These are phyloP conservation scores for Arachis stenosperma DNA, from an alignment of 306 rosid genomes.

Conservation along the genomic window DNA sequence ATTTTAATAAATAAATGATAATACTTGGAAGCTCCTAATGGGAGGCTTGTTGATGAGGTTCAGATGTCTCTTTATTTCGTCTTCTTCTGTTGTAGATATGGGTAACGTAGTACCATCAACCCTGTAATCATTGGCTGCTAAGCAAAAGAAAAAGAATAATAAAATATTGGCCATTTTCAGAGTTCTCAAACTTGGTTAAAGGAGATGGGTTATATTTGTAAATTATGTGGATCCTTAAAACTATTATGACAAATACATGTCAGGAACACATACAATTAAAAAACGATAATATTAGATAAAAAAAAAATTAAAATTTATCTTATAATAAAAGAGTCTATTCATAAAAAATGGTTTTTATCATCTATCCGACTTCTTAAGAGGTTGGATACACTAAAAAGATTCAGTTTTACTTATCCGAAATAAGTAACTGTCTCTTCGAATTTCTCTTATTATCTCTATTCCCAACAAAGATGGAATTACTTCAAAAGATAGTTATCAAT, in stretches of 20 bases:
- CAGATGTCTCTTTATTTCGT: neutral
- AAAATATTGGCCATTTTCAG: neutral
- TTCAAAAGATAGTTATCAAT: too few relatives aligned
- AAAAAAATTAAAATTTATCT: too few relatives aligned
- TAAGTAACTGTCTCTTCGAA: too few relatives aligned
- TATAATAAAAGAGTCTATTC: too few relatives aligned
- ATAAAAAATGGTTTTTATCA: too few relatives aligned
- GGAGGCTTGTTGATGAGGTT: slow-evolving; percentile 16
- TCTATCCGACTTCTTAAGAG: too few relatives aligned
- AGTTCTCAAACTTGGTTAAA: neutral
- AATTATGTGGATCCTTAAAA: neutral
- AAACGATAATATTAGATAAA: neutral
- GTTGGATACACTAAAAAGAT: too few relatives aligned
- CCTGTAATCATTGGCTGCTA: neutral
- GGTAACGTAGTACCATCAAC: neutral
- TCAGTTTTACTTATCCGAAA: too few relatives aligned
- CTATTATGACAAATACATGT: neutral
- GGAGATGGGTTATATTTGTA: neutral
- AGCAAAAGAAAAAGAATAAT: neutral
- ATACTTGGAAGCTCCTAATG: slow-evolving; percentile 16
- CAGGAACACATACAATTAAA: neutral
- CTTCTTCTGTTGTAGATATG: neutral
- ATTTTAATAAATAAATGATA: neutral
- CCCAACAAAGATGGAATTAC: too few relatives aligned
- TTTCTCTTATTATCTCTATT: too few relatives aligned